phyloP scores from a whole-genome alignment of 768 basidiomycete species.

The Mrakia gelida region DNA sequence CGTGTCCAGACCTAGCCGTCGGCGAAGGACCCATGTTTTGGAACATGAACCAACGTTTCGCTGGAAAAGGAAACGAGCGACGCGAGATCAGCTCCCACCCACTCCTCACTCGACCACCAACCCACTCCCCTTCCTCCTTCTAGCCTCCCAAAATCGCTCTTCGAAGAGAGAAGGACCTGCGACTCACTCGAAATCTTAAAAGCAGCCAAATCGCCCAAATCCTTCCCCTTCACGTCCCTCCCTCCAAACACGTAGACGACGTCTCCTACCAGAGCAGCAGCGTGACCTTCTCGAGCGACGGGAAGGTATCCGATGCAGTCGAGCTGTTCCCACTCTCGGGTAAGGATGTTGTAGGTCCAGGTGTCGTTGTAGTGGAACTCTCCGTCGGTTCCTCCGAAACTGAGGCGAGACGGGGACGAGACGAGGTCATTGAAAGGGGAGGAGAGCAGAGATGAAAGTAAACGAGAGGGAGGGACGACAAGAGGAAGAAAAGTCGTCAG shows the following conservation, averaged over 20 bases:
- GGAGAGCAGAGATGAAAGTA: neutral
- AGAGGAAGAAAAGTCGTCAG: neutral
- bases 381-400: constrained; percentile 98
- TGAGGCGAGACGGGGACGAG: constrained; percentile 40
- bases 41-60: constrained; percentile 99
- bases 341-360: constrained; percentile 83
- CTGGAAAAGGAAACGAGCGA: constrained; percentile 48
- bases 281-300: constrained; percentile 90
- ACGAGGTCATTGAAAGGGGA: no score
- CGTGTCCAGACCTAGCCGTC: constrained; percentile 86
- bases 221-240: constrained; percentile 92
- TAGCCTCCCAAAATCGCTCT: neutral
- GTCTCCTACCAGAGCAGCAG: constrained; percentile 92
- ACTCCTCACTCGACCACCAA: no score
- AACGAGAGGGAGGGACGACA: neutral
- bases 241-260: constrained; percentile 98
- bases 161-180: neutral
- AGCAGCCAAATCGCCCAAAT: constrained; percentile 86
- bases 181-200: constrained; percentile 96
- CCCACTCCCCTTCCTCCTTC: no score
- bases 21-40: constrained; percentile 99
- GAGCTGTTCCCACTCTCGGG: constrained; percentile 81
- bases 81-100: constrained; percentile 22
- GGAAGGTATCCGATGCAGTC: constrained; percentile 96
- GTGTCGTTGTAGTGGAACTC: constrained; percentile 98